These are phyloP conservation scores for Echium plantagineum DNA, from an alignment of 257 asterid genomes.

Conservation along the genomic window DNA sequence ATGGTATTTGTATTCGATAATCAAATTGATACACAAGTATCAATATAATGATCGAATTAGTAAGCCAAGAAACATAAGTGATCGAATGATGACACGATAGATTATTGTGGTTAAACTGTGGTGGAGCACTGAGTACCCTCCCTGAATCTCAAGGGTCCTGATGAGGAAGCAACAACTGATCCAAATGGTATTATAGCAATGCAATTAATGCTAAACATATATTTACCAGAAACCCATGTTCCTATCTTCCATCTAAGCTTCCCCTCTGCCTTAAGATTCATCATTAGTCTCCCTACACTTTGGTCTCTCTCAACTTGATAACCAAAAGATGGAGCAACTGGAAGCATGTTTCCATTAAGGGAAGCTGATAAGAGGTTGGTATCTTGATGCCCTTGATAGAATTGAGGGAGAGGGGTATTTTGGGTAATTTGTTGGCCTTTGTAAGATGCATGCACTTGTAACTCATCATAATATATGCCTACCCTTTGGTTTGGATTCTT, in stretches of 20 bases:
- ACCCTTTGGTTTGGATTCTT: constrained; percentile 6
- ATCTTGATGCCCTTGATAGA: constrained; percentile 67
- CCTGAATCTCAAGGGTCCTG: constrained; percentile 43
- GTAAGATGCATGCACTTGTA: constrained; percentile 2
- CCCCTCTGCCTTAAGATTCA: constrained; percentile 50
- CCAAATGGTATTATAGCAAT: constrained; percentile 56
- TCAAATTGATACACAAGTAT: too few species aligned
- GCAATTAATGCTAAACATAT: constrained; percentile 63
- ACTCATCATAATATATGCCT: not conserved
- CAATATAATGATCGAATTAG: too few species aligned
- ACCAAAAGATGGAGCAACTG: constrained; percentile 61
- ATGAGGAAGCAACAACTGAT: constrained; percentile 44
- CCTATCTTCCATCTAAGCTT: constrained; percentile 87
- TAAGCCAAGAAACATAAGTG: not conserved
- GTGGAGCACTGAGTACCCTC: constrained; percentile 77
- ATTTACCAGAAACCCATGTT: constrained; percentile 83
- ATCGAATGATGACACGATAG: not conserved
- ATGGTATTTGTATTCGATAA: too few species aligned
- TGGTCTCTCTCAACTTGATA: constrained; percentile 55
- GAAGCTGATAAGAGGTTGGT: constrained; percentile 48
- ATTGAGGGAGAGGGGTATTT: constrained; percentile 8
- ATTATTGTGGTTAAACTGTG: constrained; percentile 26
- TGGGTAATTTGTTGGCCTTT: constrained; percentile 3
- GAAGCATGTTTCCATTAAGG: constrained; percentile 46
- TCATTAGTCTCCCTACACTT: constrained; percentile 31